Conservation (phyloP, 176 grass and related monocot species). For the Musa troglodytarum region DNA sequence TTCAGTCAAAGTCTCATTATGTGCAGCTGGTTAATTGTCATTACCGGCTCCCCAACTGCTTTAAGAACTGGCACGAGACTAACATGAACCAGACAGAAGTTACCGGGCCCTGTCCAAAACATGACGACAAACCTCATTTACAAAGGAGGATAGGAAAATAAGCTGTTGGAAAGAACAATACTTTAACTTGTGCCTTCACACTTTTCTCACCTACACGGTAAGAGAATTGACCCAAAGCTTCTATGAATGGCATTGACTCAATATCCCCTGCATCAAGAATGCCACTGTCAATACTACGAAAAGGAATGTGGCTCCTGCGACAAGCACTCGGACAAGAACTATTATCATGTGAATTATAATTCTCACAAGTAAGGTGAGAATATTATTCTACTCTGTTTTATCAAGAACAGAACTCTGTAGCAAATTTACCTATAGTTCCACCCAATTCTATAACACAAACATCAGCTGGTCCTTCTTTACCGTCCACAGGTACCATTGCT, state of each 20-base stretch:
- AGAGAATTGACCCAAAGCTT: slow-evolving; percentile 41
- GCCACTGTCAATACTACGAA: not conserved
- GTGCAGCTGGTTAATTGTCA: not conserved
- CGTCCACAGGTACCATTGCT: slow-evolving; percentile 31
- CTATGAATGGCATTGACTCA: slow-evolving; percentile 38
- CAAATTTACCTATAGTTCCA: slow-evolving; percentile 33
- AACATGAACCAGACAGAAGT: slow-evolving; percentile 37
- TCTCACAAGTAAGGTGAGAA: too few relatives aligned
- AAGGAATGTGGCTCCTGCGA: not conserved
- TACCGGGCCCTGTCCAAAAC: slow-evolving; percentile 25
- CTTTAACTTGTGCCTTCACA: not conserved
- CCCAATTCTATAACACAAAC: slow-evolving; percentile 40
- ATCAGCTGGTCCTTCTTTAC: slow-evolving; percentile 34
- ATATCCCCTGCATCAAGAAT: slow-evolving; percentile 33
- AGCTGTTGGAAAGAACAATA: not conserved
- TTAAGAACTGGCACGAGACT: slow-evolving; percentile 37
- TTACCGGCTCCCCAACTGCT: slow-evolving; percentile 41
- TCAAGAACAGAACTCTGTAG: not conserved
- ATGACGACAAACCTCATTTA: not conserved
- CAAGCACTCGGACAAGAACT: not conserved
- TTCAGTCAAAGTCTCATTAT: not conserved
- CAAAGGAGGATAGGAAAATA: not conserved
- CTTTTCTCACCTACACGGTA: slow-evolving; percentile 31
- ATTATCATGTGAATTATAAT: too few relatives aligned
- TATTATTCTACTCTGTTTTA: not conserved